Percentiles rank a stretch among this genome's conserved stretches.
These are phyloP conservation scores for Parastagonospora avenae DNA, from an alignment of 2,329 filamentous ascomycete species.

Conservation along the genomic window DNA sequence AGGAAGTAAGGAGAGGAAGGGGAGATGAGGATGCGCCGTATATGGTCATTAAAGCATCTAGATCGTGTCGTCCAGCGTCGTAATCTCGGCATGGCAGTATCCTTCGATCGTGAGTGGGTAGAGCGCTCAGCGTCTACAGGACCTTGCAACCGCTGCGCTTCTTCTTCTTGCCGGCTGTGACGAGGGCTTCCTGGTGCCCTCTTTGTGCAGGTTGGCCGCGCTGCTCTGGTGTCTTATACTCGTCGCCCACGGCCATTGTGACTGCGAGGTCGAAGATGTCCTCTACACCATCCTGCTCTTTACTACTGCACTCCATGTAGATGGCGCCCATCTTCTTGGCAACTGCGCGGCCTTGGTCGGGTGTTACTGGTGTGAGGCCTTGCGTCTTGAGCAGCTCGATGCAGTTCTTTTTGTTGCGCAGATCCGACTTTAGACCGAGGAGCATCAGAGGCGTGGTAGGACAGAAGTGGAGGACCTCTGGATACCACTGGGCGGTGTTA, in stretches of 20 bases:
- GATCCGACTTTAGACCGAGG: slow-evolving; percentile 94
- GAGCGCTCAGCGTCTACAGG: slow-evolving; percentile 17
- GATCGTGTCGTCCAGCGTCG: slow-evolving; percentile 49
- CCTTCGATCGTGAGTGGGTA: slow-evolving; percentile 20
- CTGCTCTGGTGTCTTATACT: slow-evolving; percentile 40
- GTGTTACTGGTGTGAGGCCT: slow-evolving; percentile 91
- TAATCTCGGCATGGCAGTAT: slow-evolving; percentile 40
- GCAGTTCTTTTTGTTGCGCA: slow-evolving; percentile 92
- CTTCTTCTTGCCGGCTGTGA: slow-evolving; percentile 44
- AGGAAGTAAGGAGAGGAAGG: slow-evolving; percentile 6
- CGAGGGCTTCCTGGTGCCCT: slow-evolving; percentile 27
- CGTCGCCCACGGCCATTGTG: slow-evolving; percentile 84
- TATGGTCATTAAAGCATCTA: slow-evolving; percentile 46
- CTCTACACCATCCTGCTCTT: slow-evolving; percentile 94
- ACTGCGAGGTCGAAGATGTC: slow-evolving; percentile 95
- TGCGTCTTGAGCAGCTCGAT: slow-evolving; percentile 99
- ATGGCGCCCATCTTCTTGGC: slow-evolving; percentile 91
- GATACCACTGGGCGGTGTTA: slow-evolving; percentile 81
- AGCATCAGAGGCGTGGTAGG: slow-evolving; percentile 95
- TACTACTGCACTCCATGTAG: slow-evolving; percentile 99
- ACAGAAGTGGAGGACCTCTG: slow-evolving; percentile 98
- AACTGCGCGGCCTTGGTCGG: slow-evolving; percentile 84
- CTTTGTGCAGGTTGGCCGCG: slow-evolving; percentile 17
- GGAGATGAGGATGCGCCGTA: slow-evolving; percentile 30
- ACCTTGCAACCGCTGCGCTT: slow-evolving; percentile 47